Conservation (phyloP, 2,329 filamentous ascomycete genomes). For the Ophiocordyceps polyrhachis-furcata region DNA sequence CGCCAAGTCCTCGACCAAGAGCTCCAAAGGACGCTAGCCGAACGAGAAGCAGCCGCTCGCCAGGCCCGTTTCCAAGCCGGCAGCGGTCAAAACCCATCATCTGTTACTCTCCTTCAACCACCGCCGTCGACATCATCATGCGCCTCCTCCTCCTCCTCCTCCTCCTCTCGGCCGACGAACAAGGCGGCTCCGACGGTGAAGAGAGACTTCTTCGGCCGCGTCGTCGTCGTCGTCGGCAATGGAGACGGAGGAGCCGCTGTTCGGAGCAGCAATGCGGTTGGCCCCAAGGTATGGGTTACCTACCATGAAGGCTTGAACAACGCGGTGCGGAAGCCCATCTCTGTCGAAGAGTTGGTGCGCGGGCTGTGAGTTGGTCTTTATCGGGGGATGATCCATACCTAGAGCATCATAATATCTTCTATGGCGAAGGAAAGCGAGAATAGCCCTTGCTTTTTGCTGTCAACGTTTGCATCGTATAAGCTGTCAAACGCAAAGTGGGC, state of each 20-base stretch:
- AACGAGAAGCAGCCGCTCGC: slow-evolving; percentile 46
- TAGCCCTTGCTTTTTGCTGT: too few species aligned
- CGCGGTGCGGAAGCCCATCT: slow-evolving; percentile 76
- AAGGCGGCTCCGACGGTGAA: slow-evolving; percentile 27
- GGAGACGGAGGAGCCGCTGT: slow-evolving; percentile 2
- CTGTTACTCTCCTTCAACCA: neutral
- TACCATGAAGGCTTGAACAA: slow-evolving; percentile 86
- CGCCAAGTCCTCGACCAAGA: slow-evolving; percentile 88
- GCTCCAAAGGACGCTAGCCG: slow-evolving; percentile 51
- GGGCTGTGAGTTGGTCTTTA: slow-evolving; percentile 29
- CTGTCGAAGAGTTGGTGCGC: slow-evolving; percentile 57
- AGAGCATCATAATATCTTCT: too few species aligned
- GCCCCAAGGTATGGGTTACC: slow-evolving; percentile 59
- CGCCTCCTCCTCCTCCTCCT: too few species aligned
- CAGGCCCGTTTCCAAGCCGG: slow-evolving; percentile 45
- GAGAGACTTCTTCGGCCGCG: slow-evolving; percentile 71
- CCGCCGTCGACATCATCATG: slow-evolving; percentile 5
- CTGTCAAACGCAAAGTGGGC: too few species aligned
- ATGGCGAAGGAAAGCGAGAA: too few species aligned
- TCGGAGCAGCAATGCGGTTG: slow-evolving; percentile 23
- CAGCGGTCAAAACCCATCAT: slow-evolving; percentile 16
- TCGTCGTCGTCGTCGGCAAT: slow-evolving; percentile 26
- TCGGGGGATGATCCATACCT: too few species aligned
- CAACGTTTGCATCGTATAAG: too few species aligned
- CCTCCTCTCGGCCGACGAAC: neutral